These are phyloP conservation scores for Gynochthodes officinalis DNA, from an alignment of 257 asterid species.

Conservation along the genomic window DNA sequence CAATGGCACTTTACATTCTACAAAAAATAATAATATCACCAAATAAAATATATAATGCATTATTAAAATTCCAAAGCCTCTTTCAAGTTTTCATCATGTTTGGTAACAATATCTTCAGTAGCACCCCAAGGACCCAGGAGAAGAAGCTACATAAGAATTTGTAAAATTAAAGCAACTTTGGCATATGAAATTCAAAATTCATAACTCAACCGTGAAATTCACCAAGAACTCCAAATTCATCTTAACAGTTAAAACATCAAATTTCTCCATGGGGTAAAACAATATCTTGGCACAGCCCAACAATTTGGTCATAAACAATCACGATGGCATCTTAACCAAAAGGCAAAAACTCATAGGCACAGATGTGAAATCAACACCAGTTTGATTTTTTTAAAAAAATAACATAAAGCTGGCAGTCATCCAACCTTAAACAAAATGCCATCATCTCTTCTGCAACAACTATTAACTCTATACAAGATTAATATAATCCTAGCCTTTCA, in stretches of 20 bases:
- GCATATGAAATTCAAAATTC: too few relatives aligned
- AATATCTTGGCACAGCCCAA: not conserved
- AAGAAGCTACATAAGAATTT: too few relatives aligned
- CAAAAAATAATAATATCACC: too few relatives aligned
- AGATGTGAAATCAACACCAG: not conserved
- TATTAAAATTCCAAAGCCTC: too few relatives aligned
- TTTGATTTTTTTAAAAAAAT: not conserved
- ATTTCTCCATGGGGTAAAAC: not conserved
- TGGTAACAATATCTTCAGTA: too few relatives aligned
- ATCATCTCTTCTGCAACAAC: not conserved
- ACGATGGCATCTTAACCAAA: not conserved
- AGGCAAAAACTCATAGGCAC: not conserved
- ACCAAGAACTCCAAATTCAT: not conserved
- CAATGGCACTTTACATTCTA: too few relatives aligned
- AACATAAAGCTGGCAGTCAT: not conserved
- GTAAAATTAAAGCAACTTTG: too few relatives aligned
- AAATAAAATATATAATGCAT: too few relatives aligned
- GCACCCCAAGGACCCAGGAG: too few relatives aligned
- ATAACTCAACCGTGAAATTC: not conserved
- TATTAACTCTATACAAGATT: slow-evolving; percentile 14
- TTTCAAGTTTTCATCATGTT: not conserved
- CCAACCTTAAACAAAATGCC: not conserved
- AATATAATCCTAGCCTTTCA: not conserved
- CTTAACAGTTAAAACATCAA: not conserved
- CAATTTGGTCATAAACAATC: not conserved